phyloP scores from a whole-genome alignment of 2,329 filamentous ascomycete genomes.

The Beauveria scarabaeidicola region DNA sequence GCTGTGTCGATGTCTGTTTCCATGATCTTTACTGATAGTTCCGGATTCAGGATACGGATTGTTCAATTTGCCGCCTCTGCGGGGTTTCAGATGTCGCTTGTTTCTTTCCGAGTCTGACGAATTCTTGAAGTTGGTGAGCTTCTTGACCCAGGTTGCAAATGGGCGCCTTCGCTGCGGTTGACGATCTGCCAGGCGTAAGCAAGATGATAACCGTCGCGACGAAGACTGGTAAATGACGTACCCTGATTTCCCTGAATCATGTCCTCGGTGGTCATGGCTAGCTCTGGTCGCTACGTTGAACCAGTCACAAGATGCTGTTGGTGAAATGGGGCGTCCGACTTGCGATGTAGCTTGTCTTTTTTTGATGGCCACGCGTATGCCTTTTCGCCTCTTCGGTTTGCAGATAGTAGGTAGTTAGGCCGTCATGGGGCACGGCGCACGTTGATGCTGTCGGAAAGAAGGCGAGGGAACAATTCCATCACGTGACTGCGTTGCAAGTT shows the following conservation, averaged over 20 bases:
- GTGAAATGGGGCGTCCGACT: background rate
- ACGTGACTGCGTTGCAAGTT: background rate
- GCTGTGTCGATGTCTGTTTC: constrained; percentile 26
- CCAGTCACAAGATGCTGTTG: background rate
- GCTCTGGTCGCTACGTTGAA: background rate
- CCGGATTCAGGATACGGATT: constrained; percentile 89
- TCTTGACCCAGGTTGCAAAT: constrained; percentile 91
- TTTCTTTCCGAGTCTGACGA: constrained; percentile 51
- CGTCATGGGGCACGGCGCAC: background rate
- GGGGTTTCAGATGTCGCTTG: constrained; percentile 38
- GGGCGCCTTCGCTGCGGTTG: constrained; percentile 64
- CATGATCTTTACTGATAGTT: constrained; percentile 30
- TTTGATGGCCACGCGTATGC: background rate
- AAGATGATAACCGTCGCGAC: constrained; percentile 12
- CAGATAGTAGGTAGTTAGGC: background rate
- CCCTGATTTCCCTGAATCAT: constrained; percentile 33
- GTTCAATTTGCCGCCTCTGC: constrained; percentile 60
- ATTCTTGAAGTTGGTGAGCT: constrained; percentile 77
- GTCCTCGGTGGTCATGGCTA: constrained; percentile 30
- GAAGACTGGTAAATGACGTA: constrained; percentile 17
- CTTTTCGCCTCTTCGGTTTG: background rate
- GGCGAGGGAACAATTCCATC: background rate
- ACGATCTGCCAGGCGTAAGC: constrained; percentile 50
- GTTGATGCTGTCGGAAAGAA: background rate
- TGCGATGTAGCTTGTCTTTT: background rate